These are phyloP conservation scores for Elaeis guineensis DNA, from an alignment of 176 grass and related monocot species.

Conservation along the genomic window DNA sequence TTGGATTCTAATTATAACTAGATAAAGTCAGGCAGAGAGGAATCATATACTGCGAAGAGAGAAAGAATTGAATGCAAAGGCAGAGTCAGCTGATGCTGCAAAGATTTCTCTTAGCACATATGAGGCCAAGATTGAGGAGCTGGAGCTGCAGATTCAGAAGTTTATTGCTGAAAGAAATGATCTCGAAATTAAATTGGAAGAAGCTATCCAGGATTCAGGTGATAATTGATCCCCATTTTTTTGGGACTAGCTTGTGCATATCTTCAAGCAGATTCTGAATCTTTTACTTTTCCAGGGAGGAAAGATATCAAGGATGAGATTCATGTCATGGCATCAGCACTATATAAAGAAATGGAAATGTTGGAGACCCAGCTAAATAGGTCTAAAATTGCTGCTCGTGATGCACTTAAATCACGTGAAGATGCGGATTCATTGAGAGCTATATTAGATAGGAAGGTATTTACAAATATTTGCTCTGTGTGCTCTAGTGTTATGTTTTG, in stretches of 20 bases:
- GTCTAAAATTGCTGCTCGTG: constrained; percentile 65
- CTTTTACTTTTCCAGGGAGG: constrained; percentile 43
- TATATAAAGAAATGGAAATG: constrained; percentile 92
- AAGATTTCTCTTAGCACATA: constrained; percentile 54
- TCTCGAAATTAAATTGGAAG: constrained; percentile 84
- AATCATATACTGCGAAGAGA: constrained; percentile 56
- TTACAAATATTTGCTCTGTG: constrained; percentile 2
- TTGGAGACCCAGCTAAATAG: constrained; percentile 88
- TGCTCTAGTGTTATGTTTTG: background rate
- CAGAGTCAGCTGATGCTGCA: constrained; percentile 50
- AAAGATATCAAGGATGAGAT: constrained; percentile 96
- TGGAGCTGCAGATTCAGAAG: constrained; percentile 66
- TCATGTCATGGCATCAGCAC: constrained; percentile 75
- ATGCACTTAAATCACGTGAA: constrained; percentile 59
- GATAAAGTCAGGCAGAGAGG: constrained; percentile 51
- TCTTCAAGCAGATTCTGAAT: too few species aligned
- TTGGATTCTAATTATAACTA: background rate
- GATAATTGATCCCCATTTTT: background rate
- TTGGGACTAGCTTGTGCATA: too few species aligned
- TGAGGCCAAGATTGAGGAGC: constrained; percentile 64
- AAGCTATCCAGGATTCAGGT: constrained; percentile 94
- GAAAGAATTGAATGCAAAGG: constrained; percentile 62
- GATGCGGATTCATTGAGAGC: constrained; percentile 58
- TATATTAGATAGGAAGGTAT: constrained; percentile 63
- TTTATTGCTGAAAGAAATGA: constrained; percentile 63